Conservation (phyloP, 805 yeast species). For the Debaryomyces tyrocola region DNA sequence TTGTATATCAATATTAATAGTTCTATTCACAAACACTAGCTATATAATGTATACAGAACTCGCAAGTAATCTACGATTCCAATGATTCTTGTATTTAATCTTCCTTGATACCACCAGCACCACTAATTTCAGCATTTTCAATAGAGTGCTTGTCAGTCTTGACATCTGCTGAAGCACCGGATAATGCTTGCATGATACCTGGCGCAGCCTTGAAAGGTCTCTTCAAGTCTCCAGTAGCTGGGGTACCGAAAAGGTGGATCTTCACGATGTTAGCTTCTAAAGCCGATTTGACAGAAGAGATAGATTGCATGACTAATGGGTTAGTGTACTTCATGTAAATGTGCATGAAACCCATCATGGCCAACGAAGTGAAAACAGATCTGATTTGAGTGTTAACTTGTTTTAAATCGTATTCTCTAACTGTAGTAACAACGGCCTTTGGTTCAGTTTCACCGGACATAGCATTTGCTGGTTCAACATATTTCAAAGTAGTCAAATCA, state of each 20-base stretch:
- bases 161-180: slow-evolving; percentile 55
- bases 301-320: slow-evolving; percentile 92
- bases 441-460: slow-evolving; percentile 73
- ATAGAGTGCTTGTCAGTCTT: slow-evolving; percentile 87
- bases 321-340: slow-evolving; percentile 95
- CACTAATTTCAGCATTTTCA: slow-evolving; percentile 80
- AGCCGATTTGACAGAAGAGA: slow-evolving; percentile 87
- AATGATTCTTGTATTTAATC: slow-evolving; percentile 46
- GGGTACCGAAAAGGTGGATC: slow-evolving; percentile 81
- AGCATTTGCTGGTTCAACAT: slow-evolving; percentile 80
- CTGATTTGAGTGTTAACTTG: slow-evolving; percentile 80
- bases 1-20: no score
- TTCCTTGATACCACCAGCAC: slow-evolving; percentile 85
- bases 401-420: slow-evolving; percentile 89
- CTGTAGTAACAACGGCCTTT: slow-evolving; percentile 83
- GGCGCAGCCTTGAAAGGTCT: slow-evolving; percentile 92
- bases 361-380: slow-evolving; percentile 82
- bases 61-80: no score
- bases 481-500: slow-evolving; percentile 89
- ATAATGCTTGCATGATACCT: slow-evolving; percentile 54
- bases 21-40: no score
- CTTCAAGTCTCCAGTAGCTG: slow-evolving; percentile 87
- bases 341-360: slow-evolving; percentile 99
- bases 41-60: no score
- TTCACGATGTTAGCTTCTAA: slow-evolving; percentile 87